A percentile compares a stretch with the other conserved stretches of the same genome.
These are phyloP conservation scores for Dalechampia spathulata DNA, from an alignment of 441 rosid species.

Conservation along the genomic window DNA sequence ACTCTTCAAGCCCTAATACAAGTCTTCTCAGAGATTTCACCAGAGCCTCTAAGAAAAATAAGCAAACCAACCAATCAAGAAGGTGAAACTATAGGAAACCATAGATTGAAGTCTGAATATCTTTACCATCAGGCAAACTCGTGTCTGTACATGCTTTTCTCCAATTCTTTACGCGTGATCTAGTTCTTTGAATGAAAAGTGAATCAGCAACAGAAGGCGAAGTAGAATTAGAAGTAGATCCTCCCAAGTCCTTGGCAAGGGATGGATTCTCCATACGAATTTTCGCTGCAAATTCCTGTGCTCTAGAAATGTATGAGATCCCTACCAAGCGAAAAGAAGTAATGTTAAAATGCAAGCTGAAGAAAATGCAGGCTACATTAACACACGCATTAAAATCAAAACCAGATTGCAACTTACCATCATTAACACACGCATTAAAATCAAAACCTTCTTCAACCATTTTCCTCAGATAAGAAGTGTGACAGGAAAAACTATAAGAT, in stretches of 20 bases:
- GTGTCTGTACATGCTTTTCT: conserved; percentile 41
- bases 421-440: conserved; percentile 75
- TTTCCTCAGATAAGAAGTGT: conserved; percentile 52
- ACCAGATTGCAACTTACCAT: conserved; percentile 34
- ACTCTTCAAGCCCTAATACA: conserved; percentile 49
- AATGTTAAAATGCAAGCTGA: neutral
- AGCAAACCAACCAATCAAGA: no score
- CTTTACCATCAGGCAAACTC: conserved; percentile 40
- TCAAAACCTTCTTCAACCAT: conserved; percentile 85
- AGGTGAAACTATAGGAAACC: conserved; percentile 4
- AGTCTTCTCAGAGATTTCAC: conserved; percentile 52
- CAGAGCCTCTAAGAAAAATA: conserved; percentile 40
- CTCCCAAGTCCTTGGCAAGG: conserved; percentile 18
- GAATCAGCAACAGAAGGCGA: conserved; percentile 63
- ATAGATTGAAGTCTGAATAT: conserved; percentile 5
- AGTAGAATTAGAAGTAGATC: conserved; percentile 33
- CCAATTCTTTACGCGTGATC: conserved; percentile 69
- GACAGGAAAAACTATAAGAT: conserved; percentile 77
- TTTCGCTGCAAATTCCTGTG: conserved; percentile 62
- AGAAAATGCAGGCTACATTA: neutral
- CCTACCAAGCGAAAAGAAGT: conserved; percentile 27
- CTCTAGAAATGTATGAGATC: conserved; percentile 75
- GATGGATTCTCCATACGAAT: conserved; percentile 47
- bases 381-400: no score
- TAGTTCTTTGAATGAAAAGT: conserved; percentile 54